Evolutionary conservation across 164 flowering plant species (phyloP).

Genomic region (Liquidambar formosana): DNA sequence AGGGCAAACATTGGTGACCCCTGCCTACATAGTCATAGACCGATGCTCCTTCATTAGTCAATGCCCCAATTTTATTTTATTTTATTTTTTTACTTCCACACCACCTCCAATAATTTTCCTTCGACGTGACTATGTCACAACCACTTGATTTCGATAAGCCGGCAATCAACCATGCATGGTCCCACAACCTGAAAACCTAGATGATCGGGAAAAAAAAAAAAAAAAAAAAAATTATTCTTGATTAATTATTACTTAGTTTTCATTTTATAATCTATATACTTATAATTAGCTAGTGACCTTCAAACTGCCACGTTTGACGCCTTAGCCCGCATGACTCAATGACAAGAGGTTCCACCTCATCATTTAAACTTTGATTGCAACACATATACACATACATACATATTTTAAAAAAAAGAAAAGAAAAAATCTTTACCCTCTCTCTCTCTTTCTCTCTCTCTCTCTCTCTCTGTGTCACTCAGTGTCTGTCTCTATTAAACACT

Average conservation of each 20-base stretch:
- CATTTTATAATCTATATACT: neutral
- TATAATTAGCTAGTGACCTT: neutral
- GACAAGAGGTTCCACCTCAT: constrained; percentile 1
- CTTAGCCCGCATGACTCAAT: neutral
- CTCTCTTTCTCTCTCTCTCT: too few species aligned
- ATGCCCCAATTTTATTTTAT: neutral
- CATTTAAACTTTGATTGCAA: constrained; percentile 1
- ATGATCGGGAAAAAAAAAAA: neutral
- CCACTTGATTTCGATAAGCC: constrained; percentile 4
- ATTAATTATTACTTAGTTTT: neutral
- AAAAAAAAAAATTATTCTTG: neutral
- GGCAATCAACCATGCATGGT: neutral
- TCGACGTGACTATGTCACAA: neutral
- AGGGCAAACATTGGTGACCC: neutral
- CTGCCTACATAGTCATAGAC: too few species aligned
- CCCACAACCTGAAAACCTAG: neutral
- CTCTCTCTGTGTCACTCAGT: too few species aligned
- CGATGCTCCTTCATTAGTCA: neutral
- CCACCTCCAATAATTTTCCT: neutral
- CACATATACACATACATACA: neutral
- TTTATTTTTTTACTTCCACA: neutral
- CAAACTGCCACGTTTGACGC: neutral
- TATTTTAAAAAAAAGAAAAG: too few species aligned
- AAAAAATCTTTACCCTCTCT: neutral
- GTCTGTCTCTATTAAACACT: too few species aligned